These are phyloP conservation scores for Quillaja saponaria DNA, from an alignment of 306 rosid genomes.

Conservation along the genomic window DNA sequence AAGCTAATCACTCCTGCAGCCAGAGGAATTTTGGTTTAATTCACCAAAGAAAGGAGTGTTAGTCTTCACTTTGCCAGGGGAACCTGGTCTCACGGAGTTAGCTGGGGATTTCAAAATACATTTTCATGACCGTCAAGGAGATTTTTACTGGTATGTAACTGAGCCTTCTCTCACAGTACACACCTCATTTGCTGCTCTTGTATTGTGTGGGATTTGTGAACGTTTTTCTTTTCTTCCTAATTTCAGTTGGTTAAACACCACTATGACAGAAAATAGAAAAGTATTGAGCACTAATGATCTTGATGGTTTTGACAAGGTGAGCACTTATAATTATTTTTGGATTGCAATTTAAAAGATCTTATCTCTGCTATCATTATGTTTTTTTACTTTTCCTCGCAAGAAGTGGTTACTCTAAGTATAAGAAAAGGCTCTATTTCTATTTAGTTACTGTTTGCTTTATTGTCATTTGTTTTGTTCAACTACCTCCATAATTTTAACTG, in stretches of 20 bases:
- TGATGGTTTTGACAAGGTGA: slow-evolving; percentile 95
- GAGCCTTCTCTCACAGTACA: slow-evolving; percentile 3
- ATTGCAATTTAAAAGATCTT: neutral
- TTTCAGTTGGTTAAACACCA: slow-evolving; percentile 93
- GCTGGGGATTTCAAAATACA: slow-evolving; percentile 93
- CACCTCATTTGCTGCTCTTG: neutral
- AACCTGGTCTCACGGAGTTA: slow-evolving; percentile 91
- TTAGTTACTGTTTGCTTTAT: slow-evolving; percentile 8
- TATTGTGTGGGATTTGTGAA: neutral
- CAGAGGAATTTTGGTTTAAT: slow-evolving; percentile 93
- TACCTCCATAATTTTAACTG: neutral
- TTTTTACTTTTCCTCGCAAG: neutral
- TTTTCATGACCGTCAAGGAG: slow-evolving; percentile 96
- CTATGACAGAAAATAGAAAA: slow-evolving; percentile 91
- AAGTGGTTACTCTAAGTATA: slow-evolving; percentile 3
- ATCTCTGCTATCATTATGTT: slow-evolving; percentile 14
- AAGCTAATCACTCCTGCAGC: slow-evolving; percentile 46
- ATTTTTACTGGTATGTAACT: slow-evolving; percentile 79
- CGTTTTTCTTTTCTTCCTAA: slow-evolving; percentile 18
- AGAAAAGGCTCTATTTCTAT: slow-evolving; percentile 23
- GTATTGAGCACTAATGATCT: slow-evolving; percentile 67
- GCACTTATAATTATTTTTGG: slow-evolving; percentile 2
- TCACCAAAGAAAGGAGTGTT: slow-evolving; percentile 98
- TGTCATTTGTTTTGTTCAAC: slow-evolving; percentile 21
- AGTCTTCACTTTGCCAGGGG: slow-evolving; percentile 98